Evolutionary conservation across 225 moss, liverwort and hornwort species (phyloP).

Genomic region (Straminergon stramineum): DNA sequence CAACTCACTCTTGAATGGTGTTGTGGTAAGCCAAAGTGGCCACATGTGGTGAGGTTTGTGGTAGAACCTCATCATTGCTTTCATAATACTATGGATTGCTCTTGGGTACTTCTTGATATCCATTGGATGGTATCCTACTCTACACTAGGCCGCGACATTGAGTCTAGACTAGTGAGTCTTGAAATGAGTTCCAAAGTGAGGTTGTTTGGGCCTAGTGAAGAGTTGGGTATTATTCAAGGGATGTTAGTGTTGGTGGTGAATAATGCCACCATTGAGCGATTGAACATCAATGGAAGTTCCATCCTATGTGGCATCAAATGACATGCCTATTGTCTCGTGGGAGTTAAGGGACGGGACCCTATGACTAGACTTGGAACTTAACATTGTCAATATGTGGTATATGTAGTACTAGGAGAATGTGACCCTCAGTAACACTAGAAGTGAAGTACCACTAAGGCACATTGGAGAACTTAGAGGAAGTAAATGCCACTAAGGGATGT

Average conservation of each 20-base stretch:
- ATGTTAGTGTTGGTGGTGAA: accelerated
- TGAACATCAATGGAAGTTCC: not conserved
- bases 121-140: accelerated
- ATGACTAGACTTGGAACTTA: too few species aligned
- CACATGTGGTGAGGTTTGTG: accelerated
- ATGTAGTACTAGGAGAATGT: too few species aligned
- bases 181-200: too few species aligned
- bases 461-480: too few species aligned
- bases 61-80: accelerated
- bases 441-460: too few species aligned
- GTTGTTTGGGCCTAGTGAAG: not conserved
- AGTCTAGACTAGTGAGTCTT: too few species aligned
- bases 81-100: not conserved
- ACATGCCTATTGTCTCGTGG: not conserved
- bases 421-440: too few species aligned
- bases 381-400: accelerated
- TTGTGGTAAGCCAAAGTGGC: not conserved
- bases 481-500: too few species aligned
- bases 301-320: not conserved
- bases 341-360: not conserved
- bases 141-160: accelerated
- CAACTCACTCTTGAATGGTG: too few species aligned
- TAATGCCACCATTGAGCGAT: not conserved
- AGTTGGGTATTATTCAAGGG: not conserved
- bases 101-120: too few species aligned